Evolutionary conservation across 768 basidiomycete species (phyloP), one percentile per base, ranked within the genome.

Genomic region (Suillus discolor): DNA sequence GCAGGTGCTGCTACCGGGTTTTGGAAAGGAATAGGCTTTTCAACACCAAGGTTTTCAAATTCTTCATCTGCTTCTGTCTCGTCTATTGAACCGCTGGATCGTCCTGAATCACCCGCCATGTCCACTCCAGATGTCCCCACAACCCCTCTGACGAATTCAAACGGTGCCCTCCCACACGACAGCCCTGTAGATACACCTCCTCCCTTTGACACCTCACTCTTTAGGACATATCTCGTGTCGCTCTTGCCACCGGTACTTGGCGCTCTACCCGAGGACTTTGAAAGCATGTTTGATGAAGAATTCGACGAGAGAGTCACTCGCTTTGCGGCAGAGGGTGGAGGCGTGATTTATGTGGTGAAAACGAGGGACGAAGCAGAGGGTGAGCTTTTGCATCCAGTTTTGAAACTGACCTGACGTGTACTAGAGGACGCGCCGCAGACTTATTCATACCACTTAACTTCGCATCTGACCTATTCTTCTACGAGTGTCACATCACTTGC

Each of bases 401-500:
- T 38, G 20, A 62, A 63, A 15, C 62, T 57, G 25, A 57, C 41
- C 62, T 72, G 45, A 70, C 67, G 41, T 47, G 54, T 62, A 36
- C 62, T 73, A 93, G 92, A 93, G 74, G 92, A 93, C 67, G 79
- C 79, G 39, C 81, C 83, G 47, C 84, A 85, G n/a, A 84, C 82
- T 18, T 89, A 87, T 74, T 79, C 82, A 57, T 93, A 93, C 76
- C 82, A 85, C 36, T 82, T 94, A 45, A 88, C 90, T 15, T 78
- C 90, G 36, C 85, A 92, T 67, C 83, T 98, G 64, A 82, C 84
- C n/a, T 92, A 97, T 79, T 88, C 94, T 54, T 80, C 91, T 8
- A 85, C 89, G 49, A 88, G 93, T 79, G 82, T 89, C 62, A 93
- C 91, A 23, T 96, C 96, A 0, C 86, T 99, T 57, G 96, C 96